A percentile compares a stretch with the other conserved stretches of the same genome.
These are phyloP conservation scores for Orbilia javanica DNA, from an alignment of 2,329 filamentous ascomycete species.

Conservation along the genomic window DNA sequence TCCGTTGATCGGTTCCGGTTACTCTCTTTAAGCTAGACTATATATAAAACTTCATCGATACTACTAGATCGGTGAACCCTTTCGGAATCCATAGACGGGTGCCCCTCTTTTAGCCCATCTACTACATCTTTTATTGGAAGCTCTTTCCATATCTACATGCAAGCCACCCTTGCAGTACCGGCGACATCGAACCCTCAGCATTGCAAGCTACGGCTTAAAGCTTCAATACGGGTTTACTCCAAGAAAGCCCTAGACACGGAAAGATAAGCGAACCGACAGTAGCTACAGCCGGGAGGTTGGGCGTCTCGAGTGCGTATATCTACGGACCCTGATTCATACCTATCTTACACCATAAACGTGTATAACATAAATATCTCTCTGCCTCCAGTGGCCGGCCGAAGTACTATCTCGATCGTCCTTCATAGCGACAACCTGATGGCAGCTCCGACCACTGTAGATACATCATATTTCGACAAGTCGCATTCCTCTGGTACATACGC, in stretches of 20 bases:
- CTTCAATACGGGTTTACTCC: not conserved
- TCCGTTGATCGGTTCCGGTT: slow-evolving; percentile 58
- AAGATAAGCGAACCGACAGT: slow-evolving; percentile 47
- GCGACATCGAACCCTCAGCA: slow-evolving; percentile 21
- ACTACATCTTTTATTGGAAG: slow-evolving; percentile 41
- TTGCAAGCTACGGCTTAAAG: not conserved
- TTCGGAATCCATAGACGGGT: slow-evolving; percentile 48
- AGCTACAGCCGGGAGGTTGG: slow-evolving; percentile 47
- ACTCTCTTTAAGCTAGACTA: slow-evolving; percentile 47
- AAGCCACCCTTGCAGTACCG: slow-evolving; percentile 43
- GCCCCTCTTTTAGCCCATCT: slow-evolving; percentile 28
- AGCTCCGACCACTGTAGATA: slow-evolving; percentile 39
- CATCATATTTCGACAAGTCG: slow-evolving; percentile 50
- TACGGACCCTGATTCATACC: slow-evolving; percentile 22
- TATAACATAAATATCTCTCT: slow-evolving; percentile 55
- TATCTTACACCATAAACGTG: slow-evolving; percentile 19
- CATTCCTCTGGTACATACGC: slow-evolving; percentile 27
- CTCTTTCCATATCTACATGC: slow-evolving; percentile 52
- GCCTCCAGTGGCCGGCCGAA: slow-evolving; percentile 46
- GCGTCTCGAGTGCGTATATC: slow-evolving; percentile 29
- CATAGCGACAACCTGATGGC: slow-evolving; percentile 43
- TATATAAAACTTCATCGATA: slow-evolving; percentile 31
- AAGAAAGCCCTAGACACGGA: slow-evolving; percentile 39
- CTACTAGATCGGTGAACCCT: slow-evolving; percentile 37
- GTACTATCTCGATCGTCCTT: slow-evolving; percentile 46